A percentile compares a stretch with the other conserved stretches of the same genome.
Conservation (phyloP, 2,329 filamentous ascomycete genomes). For the Fusarium agapanthi region DNA sequence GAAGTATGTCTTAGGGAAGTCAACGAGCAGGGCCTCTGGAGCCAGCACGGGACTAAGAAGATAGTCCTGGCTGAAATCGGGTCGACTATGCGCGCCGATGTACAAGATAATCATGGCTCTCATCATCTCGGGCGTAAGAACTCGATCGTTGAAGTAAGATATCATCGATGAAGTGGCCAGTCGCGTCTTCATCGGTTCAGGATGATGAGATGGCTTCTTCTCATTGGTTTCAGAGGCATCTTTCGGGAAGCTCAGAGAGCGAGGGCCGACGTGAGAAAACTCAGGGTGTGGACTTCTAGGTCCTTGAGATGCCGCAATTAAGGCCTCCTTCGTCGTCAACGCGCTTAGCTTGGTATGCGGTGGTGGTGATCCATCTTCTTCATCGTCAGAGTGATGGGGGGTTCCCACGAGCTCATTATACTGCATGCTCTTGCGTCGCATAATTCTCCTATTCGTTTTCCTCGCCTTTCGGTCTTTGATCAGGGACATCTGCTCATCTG, state of each 20-base stretch:
- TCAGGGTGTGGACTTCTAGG: slow-evolving; percentile 55
- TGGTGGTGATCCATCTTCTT: slow-evolving; percentile 56
- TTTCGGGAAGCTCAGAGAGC: slow-evolving; percentile 37
- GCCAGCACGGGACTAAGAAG: slow-evolving; percentile 89
- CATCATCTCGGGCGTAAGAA: slow-evolving; percentile 98
- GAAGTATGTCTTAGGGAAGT: slow-evolving; percentile 95
- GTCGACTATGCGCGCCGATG: slow-evolving; percentile 90
- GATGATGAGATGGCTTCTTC: slow-evolving; percentile 58
- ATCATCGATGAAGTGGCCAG: slow-evolving; percentile 97
- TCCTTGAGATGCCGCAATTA: slow-evolving; percentile 16
- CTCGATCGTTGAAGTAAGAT: slow-evolving; percentile 95
- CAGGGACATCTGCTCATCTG: slow-evolving; percentile 94
- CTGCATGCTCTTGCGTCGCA: slow-evolving; percentile 86
- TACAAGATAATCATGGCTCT: slow-evolving; percentile 99
- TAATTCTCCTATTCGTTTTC: slow-evolving; percentile 79
- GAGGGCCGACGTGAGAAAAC: slow-evolving; percentile 59
- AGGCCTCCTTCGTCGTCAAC: slow-evolving; percentile 10
- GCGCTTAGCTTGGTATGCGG: slow-evolving; percentile 10
- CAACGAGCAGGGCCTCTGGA: slow-evolving; percentile 80
- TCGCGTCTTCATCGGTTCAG: slow-evolving; percentile 76
- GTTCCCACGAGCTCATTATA: slow-evolving; percentile 87
- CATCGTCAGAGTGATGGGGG: slow-evolving; percentile 81
- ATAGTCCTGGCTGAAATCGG: slow-evolving; percentile 92
- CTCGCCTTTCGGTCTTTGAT: slow-evolving; percentile 85
- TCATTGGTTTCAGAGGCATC: slow-evolving; percentile 21